Base-by-base conservation (phyloP, 1,284 basidiomycete species). In the Ustilago hordei region DNA sequence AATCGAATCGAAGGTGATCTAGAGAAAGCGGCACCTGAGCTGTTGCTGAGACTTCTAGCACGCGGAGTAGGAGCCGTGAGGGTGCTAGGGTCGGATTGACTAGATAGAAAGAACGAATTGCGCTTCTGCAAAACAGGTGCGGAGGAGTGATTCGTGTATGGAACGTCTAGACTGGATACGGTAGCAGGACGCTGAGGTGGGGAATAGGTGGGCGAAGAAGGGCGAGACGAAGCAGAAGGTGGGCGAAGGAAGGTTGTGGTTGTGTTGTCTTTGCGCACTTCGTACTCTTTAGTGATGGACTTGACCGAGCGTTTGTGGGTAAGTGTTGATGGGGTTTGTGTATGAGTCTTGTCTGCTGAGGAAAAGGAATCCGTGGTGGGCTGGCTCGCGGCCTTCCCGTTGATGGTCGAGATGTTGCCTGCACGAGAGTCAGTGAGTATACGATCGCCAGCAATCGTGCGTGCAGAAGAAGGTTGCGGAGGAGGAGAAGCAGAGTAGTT, bases 301-400 rank as follows among this genome's bases (percentile, higher is more conserved):
- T 60, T 69, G 67, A 77, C 75, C 12, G 75, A 77, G 9, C 66
- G 75, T 60, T 73, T 73, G 61, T 69, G 70, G 0, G 52, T 43
- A 2, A 77, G 63, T n/a, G 43, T 34, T n/a, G 70, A 59, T 6
- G 61, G 12, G 48, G 13, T 64, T 38, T 31, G 32, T n/a, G 55
- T 64, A 31, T 53, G 41, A n/a, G 45, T 35, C 15, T 23, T 12
- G 6, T 55, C 63, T 58, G 12, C n/a, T 19, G 66, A 34, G 4
- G 23, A 32, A 4, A 34, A 19, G 11, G 43, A 5, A n/a, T 68
- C 54, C 36, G 15, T 19, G 45, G 50, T 55, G 54, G 55, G 32
- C 23, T 58, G 15, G 64, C 48, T 64, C 8, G 57, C 39, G 31
- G 47, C 54, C 45, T 23, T 54, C 48, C 58, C 57, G 55, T 31